phyloP scores from a whole-genome alignment of 148 eudicot genomes.

The Chenopodium quinoa region DNA sequence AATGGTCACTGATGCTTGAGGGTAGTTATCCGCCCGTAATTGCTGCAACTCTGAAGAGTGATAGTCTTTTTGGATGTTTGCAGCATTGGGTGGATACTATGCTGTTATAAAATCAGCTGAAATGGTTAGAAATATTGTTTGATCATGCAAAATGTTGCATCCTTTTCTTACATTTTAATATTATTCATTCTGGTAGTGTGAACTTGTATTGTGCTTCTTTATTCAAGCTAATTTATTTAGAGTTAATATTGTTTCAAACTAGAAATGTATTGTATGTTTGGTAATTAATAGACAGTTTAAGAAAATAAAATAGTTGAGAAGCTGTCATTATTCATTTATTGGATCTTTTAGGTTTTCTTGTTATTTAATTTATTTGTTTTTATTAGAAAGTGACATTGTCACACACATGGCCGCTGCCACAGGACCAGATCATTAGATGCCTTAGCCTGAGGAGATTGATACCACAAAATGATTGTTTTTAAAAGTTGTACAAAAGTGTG shows the following conservation, averaged over 20 bases:
- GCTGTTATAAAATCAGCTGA: constrained; percentile 17
- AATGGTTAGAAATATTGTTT: constrained; percentile 17
- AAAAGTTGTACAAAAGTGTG: no score
- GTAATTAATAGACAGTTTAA: not conserved
- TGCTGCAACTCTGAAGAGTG: constrained; percentile 1
- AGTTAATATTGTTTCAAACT: constrained; percentile 8
- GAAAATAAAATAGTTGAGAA: not conserved
- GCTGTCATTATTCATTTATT: not conserved
- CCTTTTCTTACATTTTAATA: not conserved
- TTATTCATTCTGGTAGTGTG: constrained; percentile 23
- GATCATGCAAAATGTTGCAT: constrained; percentile 8
- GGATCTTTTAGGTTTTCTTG: not conserved
- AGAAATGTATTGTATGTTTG: not conserved
- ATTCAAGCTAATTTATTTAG: not conserved
- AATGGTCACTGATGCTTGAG: constrained; percentile 48
- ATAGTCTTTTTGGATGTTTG: not conserved
- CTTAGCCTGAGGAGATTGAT: not conserved
- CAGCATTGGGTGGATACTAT: not conserved
- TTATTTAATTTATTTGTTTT: no score
- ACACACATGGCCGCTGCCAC: not conserved
- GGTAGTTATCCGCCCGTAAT: not conserved
- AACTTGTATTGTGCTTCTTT: constrained; percentile 11
- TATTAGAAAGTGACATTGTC: not conserved
- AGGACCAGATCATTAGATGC: not conserved
- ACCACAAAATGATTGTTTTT: not conserved